Evolutionary conservation across 768 basidiomycete genomes (phyloP), one percentile per base, ranked within the genome.

Genomic region (Kwoniella mangroviensis): DNA sequence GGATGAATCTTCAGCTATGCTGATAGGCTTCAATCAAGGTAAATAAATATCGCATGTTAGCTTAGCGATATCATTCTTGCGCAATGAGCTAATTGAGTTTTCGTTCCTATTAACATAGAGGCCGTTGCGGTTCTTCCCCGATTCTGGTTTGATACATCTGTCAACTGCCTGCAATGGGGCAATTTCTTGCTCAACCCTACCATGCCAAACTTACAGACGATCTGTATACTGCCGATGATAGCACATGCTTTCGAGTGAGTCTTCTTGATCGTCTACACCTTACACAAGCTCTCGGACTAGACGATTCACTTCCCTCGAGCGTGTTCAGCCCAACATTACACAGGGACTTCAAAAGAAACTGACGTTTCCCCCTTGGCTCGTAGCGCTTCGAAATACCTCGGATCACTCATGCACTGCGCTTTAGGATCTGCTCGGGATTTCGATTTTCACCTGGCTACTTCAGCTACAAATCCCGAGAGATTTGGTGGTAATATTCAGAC

Each of bases 181-280:
- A 65, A 60, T n/a, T 72, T 68, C 61, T 65, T 72, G 71, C 43
- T 41, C 42, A 45, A 55, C 34, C 71, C 71, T 19, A 72, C 65
- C 4, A 26, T 72, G 10, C 71, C 66, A 9, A 45, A 68, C 21
- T 56, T 72, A 9, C 71, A 72, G 55, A 53, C 71, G 9, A 72
- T 72, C 34, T 72, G 71, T 40, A 67, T 72, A 26, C 66, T 72
- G 12, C 71, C 71, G 11, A 72, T 65, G 22, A 65, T 72, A 34
- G 71, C 71, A 15, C 71, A 72, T 28, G 71, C 71, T n/a, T 72
- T 72, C 56, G 71, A 72, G 71, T 72, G 40, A 53, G 71, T 63
- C 42, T 26, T 49, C 13, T 19, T 19, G 45, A 49, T 49, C 34
- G 34, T 17, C 41, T 24, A 64, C 26, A 69, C 12, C 15, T 41